Conservation (phyloP, 225 moss, liverwort and hornwort species). For the Asterella californica region DNA sequence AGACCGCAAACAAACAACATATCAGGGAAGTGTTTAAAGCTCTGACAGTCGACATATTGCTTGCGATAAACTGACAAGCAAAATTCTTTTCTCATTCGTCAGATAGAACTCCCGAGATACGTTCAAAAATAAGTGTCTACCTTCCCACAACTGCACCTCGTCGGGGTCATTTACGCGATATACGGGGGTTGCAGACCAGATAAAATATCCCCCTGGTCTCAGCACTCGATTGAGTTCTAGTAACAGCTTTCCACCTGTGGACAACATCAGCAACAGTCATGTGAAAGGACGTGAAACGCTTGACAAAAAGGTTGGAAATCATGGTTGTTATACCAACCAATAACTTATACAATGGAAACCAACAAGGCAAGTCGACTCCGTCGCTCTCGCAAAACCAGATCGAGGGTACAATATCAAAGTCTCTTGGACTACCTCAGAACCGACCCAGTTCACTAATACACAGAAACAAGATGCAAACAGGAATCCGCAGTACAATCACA, state of each 20-base stretch:
- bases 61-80: background rate
- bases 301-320: background rate
- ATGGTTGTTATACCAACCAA: background rate
- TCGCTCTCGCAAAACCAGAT: background rate
- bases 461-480: background rate
- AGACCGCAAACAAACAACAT: background rate
- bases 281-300: background rate
- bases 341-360: background rate
- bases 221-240: slow-evolving; percentile 83
- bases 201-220: slow-evolving; percentile 77
- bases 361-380: background rate
- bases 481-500: background rate
- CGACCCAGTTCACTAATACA: no score
- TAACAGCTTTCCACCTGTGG: slow-evolving; percentile 65
- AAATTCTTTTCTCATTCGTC: background rate
- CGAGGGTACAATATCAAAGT: no score
- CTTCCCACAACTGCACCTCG: slow-evolving; percentile 64
- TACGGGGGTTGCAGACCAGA: slow-evolving; percentile 94
- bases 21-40: background rate
- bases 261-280: background rate
- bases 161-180: slow-evolving; percentile 53
- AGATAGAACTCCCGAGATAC: background rate
- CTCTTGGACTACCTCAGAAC: no score
- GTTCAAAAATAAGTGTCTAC: slow-evolving; percentile 22
- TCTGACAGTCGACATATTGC: background rate